Evolutionary conservation across 164 flowering plant species (phyloP), one percentile per base, ranked within the genome.

Genomic region (Tetrastigma voinierianum): DNA sequence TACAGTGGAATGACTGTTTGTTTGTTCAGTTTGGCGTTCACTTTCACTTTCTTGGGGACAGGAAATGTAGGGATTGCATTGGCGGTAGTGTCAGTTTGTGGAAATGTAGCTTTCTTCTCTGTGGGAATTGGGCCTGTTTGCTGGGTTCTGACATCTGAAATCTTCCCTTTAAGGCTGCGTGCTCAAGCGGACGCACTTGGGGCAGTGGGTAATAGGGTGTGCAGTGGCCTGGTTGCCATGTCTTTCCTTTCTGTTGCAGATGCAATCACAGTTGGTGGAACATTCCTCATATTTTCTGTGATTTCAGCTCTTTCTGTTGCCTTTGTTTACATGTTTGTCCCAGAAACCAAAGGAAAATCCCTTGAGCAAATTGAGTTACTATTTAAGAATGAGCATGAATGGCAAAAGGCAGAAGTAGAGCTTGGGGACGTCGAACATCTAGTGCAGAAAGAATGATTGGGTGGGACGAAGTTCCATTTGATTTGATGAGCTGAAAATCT

Each of bases 51-150:
- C 2, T 47, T 84, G 18, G 76, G 76, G 20, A 51, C 72, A 56
- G 89, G 90, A 21, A 58, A 69, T 40, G 13, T 72, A 25, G 82
- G 81, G 4, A 76, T 90, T 24, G 77, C 72, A 14, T 13, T 94
- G 53, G 78, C 92, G 14, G 72, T 94, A 13, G 57, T 94, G 48
- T 70, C 76, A 1, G 86, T 94, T 14, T 94, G 96, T 62, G 95
- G 91, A n/a, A 87, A 90, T 73, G 97, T 91, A 15, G 97, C 96
- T 1, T 94, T 94, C 81, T 94, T 94, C 67, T 91, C 98, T 0
- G 79, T 94, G 0, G 98, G 98, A 12, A 73, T 94, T 6, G 97
- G 97, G 5, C 98, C 98, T 6, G 74, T 91, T 61, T 91, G 97
- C 73, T 94, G 98, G 97, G 96, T 94, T 14, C 11, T 94, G 70